Evolutionary conservation across 148 eudicot genomes (phyloP), one percentile per base, ranked within the genome.

Genomic region (Rhododendron henanense): DNA sequence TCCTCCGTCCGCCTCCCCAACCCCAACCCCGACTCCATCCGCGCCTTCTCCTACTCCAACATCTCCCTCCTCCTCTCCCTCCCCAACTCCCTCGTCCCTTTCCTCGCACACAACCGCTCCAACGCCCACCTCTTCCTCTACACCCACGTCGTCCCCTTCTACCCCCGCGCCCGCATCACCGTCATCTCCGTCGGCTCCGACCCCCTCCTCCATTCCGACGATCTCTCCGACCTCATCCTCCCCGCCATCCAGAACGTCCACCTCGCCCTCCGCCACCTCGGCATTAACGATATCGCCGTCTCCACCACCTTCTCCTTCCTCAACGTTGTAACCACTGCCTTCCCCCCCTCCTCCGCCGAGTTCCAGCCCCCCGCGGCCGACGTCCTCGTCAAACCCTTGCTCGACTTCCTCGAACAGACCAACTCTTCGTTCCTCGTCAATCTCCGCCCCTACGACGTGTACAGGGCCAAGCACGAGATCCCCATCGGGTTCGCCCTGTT

Each of bases 321-420:
- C 85, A 75, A 85, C 63, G 74, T 87, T 48, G 37, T 96, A 10
- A 85, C 92, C 61, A 81, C 90, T 14, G 75, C 91, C 5, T 96
- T 96, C 79, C 99, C 99, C 0, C 99, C 99, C 0, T 95, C 98
- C 28, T 44, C 94, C 1, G 93, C 96, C 1, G 94, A 96, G 88
- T 94, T 96, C 78, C 87, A 74, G 2, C 83, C 90, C 2, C 98
- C 99, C 0, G 41, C 85, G 6, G 85, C 85, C 8, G 83, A 86
- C 1, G 37, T 93, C 31, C 4, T 94, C n/a, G 87, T 96, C 28
- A 85, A 81, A 4, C 97, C 96, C 0, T 57, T 96, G 15, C 91
- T 96, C 0, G 83, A 89, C 21, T 94, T 95, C 87, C 82, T 96
- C 75, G 80, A 85, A 0, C 94, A 96, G 33, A 87, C 96, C 2